Conservation (phyloP, 1,284 basidiomycete species). For the Microbotryum scabiosae region DNA sequence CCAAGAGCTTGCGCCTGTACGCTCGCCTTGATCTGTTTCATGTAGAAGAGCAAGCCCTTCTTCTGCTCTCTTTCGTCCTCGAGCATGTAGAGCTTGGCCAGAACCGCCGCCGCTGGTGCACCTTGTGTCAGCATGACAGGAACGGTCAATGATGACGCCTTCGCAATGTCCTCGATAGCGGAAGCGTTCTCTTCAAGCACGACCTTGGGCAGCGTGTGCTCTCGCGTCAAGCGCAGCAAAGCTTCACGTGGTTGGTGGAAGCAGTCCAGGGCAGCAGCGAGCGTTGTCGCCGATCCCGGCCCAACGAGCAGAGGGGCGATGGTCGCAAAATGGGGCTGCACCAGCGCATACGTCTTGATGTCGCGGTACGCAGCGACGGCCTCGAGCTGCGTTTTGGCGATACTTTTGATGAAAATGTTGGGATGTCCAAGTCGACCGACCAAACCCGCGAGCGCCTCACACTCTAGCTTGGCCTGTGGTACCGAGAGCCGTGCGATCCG, state of each 20-base stretch:
- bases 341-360: slow-evolving; percentile 23
- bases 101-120: slow-evolving; percentile 46
- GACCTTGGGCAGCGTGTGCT: slow-evolving; percentile 59
- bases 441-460: slow-evolving; percentile 13
- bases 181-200: slow-evolving; percentile 54
- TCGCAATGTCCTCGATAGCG: slow-evolving; percentile 46
- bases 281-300: slow-evolving; percentile 4
- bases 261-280: slow-evolving; percentile 18
- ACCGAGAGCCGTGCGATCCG: slow-evolving; percentile 13
- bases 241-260: slow-evolving; percentile 25
- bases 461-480: slow-evolving; percentile 22
- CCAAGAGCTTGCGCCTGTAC: background rate
- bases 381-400: slow-evolving; percentile 17
- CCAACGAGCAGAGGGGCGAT: slow-evolving; percentile 20
- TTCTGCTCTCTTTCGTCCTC: slow-evolving; percentile 50
- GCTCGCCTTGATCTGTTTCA: slow-evolving; percentile 44
- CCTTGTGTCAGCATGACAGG: slow-evolving; percentile 56
- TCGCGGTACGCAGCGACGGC: slow-evolving; percentile 15
- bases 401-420: slow-evolving; percentile 20
- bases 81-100: slow-evolving; percentile 63
- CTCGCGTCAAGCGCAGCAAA: slow-evolving; percentile 62
- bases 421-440: slow-evolving; percentile 14
- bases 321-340: slow-evolving; percentile 26
- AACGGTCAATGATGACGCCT: slow-evolving; percentile 47
- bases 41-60: slow-evolving; percentile 55